Conservation (phyloP, 2,329 filamentous ascomycete genomes). For the Ustilaginoidea virens region DNA sequence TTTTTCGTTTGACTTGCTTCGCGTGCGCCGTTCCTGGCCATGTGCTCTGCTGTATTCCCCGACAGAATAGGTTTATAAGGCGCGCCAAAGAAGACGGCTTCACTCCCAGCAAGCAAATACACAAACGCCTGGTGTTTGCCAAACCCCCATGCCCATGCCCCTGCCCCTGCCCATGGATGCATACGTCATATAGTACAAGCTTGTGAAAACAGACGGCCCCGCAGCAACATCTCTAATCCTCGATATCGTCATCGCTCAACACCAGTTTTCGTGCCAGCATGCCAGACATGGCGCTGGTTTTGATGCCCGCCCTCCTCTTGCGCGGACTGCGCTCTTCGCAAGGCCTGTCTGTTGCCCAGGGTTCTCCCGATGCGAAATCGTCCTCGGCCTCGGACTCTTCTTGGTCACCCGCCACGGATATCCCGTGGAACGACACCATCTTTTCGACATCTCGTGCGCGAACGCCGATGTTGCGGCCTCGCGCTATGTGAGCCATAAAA, state of each 20-base stretch:
- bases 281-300: constrained; percentile 20
- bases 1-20: too few species aligned
- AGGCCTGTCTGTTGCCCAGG: constrained; percentile 47
- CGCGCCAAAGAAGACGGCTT: too few species aligned
- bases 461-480: constrained; percentile 23
- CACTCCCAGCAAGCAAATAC: too few species aligned
- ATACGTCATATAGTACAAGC: too few species aligned
- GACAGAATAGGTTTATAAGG: too few species aligned
- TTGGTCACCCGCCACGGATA: constrained; percentile 29
- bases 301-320: constrained; percentile 28
- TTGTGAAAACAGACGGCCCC: too few species aligned
- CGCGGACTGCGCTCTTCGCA: constrained; percentile 36
- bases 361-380: constrained; percentile 24
- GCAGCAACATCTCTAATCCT: too few species aligned
- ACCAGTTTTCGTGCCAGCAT: constrained; percentile 50
- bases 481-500: constrained; percentile 58
- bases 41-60: too few species aligned
- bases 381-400: constrained; percentile 32
- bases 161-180: too few species aligned
- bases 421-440: constrained; percentile 51
- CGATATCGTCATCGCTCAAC: constrained; percentile 73
- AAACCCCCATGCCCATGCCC: too few species aligned
- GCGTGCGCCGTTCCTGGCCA: too few species aligned
- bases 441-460: constrained; percentile 47
- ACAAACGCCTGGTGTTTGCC: too few species aligned